These are phyloP conservation scores for Boletus tomentosulus DNA, from an alignment of 768 basidiomycete species.

Conservation along the genomic window DNA sequence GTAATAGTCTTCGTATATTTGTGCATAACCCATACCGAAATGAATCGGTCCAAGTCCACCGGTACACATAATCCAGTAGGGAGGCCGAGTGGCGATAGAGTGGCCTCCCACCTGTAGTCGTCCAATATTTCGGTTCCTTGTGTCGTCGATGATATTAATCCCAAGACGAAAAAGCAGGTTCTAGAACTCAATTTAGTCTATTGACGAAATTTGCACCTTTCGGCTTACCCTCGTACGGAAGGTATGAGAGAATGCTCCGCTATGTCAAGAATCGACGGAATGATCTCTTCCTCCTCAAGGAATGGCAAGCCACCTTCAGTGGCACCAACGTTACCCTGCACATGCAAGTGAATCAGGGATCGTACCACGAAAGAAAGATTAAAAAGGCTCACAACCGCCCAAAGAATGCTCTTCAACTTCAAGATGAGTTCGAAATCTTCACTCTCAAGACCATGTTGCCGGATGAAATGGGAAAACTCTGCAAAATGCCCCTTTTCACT, in stretches of 20 bases:
- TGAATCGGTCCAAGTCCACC: slow-evolving; percentile 73
- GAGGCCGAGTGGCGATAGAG: slow-evolving; percentile 75
- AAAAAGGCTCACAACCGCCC: slow-evolving; percentile 82
- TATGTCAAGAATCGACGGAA: slow-evolving; percentile 86
- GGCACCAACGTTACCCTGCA: slow-evolving; percentile 89
- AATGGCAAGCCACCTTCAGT: slow-evolving; percentile 90
- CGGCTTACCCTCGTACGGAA: slow-evolving; percentile 86
- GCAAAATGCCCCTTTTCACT: slow-evolving; percentile 87
- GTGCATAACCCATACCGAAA: slow-evolving; percentile 52
- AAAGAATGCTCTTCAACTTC: slow-evolving; percentile 91
- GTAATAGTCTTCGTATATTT: not conserved
- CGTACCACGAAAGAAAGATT: not conserved
- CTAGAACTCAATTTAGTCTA: slow-evolving; percentile 39
- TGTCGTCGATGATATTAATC: slow-evolving; percentile 85
- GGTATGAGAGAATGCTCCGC: slow-evolving; percentile 86
- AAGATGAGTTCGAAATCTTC: slow-evolving; percentile 80
- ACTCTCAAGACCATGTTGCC: slow-evolving; percentile 79
- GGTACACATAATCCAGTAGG: slow-evolving; percentile 93
- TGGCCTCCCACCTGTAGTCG: slow-evolving; percentile 92
- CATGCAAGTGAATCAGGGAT: not conserved
- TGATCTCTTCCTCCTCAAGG: slow-evolving; percentile 92
- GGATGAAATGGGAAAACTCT: slow-evolving; percentile 88
- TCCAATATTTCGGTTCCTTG: slow-evolving; percentile 92
- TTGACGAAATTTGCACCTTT: not conserved
- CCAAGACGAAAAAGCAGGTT: slow-evolving; percentile 94